A percentile compares a stretch with the other conserved stretches of the same genome.
These are phyloP conservation scores for Chrysanthemum seticuspe DNA, from an alignment of 129 eudicot genomes.

Conservation along the genomic window DNA sequence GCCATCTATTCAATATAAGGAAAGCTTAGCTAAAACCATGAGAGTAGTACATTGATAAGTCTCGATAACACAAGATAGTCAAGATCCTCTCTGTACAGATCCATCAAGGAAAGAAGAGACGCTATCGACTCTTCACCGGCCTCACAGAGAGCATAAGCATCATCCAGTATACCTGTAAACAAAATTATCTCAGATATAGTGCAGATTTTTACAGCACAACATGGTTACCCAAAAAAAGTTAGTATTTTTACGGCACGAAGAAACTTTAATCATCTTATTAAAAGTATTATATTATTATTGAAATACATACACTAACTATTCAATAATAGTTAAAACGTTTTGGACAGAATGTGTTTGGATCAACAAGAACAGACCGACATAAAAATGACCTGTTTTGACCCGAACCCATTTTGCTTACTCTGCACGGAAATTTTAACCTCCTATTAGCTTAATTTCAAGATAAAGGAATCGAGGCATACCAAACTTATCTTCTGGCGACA, in stretches of 20 bases:
- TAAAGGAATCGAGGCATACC: constrained; percentile 28
- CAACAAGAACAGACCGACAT: background rate
- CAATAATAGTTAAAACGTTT: background rate
- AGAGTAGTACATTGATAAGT: constrained; percentile 37
- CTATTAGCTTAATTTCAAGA: background rate
- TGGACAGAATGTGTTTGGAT: background rate
- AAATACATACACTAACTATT: background rate
- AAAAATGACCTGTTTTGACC: background rate
- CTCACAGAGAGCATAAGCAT: constrained; percentile 54
- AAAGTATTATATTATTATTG: background rate
- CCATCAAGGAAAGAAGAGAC: constrained; percentile 43
- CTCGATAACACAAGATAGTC: constrained; percentile 45
- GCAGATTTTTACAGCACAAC: background rate
- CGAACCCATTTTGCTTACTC: constrained; percentile 14
- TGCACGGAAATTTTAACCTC: constrained; percentile 13
- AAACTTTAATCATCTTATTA: no score
- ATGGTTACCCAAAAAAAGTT: no score
- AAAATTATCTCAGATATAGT: constrained; percentile 1
- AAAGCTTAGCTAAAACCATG: constrained; percentile 6
- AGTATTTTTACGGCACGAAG: no score
- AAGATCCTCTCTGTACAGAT: constrained; percentile 38
- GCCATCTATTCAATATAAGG: constrained; percentile 5
- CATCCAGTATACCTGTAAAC: constrained; percentile 50
- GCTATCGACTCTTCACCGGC: constrained; percentile 44
- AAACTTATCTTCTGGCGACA: constrained; percentile 48